Evolutionary conservation across 768 basidiomycete species (phyloP).

Genomic region (Trametes coccinea): DNA sequence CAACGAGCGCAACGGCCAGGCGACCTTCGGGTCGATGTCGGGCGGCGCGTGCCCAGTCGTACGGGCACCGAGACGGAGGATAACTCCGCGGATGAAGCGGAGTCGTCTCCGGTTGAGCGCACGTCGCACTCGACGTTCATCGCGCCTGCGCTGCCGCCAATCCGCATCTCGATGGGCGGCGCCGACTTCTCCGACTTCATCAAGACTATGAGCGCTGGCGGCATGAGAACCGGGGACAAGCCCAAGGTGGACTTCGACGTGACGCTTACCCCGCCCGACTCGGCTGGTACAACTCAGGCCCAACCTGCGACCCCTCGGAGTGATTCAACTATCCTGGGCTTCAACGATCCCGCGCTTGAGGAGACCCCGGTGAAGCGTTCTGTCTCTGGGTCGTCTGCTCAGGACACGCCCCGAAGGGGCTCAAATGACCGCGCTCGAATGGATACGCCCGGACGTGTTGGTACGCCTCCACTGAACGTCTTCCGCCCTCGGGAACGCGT

Average conservation of each 20-base stretch:
- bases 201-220: slow-evolving; percentile 49
- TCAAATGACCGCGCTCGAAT: slow-evolving; percentile 14
- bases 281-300: not conserved
- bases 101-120: slow-evolving; percentile 65
- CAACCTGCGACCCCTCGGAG: slow-evolving; percentile 28
- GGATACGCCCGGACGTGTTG: not conserved
- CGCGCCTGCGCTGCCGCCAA: slow-evolving; percentile 85
- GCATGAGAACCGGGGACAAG: slow-evolving; percentile 44
- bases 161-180: slow-evolving; percentile 85
- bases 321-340: slow-evolving; percentile 24
- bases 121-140: slow-evolving; percentile 76
- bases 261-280: slow-evolving; percentile 18
- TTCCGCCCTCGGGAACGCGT: slow-evolving; percentile 6
- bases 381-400: not conserved
- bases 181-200: slow-evolving; percentile 80
- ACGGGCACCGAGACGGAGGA: slow-evolving; percentile 30
- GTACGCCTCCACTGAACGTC: slow-evolving; percentile 8
- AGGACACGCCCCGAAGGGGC: not conserved
- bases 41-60: too few relatives aligned
- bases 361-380: slow-evolving; percentile 27
- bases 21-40: too few relatives aligned
- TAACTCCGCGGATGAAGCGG: slow-evolving; percentile 35
- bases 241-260: slow-evolving; percentile 41
- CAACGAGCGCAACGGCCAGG: not conserved
- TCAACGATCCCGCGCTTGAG: slow-evolving; percentile 9